Percentiles rank a stretch among this genome's conserved stretches.
These are phyloP conservation scores for Hemisphaericaspora lyxosophila DNA, from an alignment of 1,139 yeast genomes.

Conservation along the genomic window DNA sequence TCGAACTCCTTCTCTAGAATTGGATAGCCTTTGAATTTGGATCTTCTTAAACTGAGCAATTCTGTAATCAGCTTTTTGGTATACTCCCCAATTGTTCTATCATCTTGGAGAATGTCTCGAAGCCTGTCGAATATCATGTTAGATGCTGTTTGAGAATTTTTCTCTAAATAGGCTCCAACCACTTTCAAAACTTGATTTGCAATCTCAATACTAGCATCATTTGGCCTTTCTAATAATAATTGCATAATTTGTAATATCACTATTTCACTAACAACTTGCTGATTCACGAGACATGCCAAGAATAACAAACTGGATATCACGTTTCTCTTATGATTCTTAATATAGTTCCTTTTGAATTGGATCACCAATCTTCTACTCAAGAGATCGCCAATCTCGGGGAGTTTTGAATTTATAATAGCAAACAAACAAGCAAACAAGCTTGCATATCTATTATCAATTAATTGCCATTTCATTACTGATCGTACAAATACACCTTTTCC, in stretches of 20 bases:
- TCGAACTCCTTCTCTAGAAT: conserved; percentile 48
- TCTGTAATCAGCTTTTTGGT: conserved; percentile 53
- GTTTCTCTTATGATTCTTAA: conserved; percentile 43
- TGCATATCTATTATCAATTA: conserved; percentile 36
- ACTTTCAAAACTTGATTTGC: conserved; percentile 25
- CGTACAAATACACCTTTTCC: conserved; percentile 63
- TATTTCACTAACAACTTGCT: conserved; percentile 63
- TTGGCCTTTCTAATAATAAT: conserved; percentile 52
- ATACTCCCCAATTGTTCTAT: conserved; percentile 36
- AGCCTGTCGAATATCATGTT: conserved; percentile 62
- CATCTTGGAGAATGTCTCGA: conserved; percentile 59
- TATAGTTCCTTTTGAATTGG: conserved; percentile 58
- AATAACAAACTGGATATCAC: conserved; percentile 49
- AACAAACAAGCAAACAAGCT: conserved; percentile 58
- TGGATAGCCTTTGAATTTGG: conserved; percentile 45
- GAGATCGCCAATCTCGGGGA: conserved; percentile 69
- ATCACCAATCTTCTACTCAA: conserved; percentile 54
- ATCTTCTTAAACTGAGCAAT: conserved; percentile 52
- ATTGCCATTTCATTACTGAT: conserved; percentile 57
- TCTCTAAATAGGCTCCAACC: conserved; percentile 25
- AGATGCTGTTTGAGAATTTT: conserved; percentile 24
- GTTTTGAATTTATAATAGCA: conserved; percentile 61
- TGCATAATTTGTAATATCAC: conserved; percentile 64
- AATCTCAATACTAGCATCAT: conserved; percentile 41
- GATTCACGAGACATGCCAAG: conserved; percentile 64